Evolutionary conservation across 495 filamentous ascomycete species (phyloP), one percentile per base, ranked within the genome.

Genomic region (Jackrogersella minutella): DNA sequence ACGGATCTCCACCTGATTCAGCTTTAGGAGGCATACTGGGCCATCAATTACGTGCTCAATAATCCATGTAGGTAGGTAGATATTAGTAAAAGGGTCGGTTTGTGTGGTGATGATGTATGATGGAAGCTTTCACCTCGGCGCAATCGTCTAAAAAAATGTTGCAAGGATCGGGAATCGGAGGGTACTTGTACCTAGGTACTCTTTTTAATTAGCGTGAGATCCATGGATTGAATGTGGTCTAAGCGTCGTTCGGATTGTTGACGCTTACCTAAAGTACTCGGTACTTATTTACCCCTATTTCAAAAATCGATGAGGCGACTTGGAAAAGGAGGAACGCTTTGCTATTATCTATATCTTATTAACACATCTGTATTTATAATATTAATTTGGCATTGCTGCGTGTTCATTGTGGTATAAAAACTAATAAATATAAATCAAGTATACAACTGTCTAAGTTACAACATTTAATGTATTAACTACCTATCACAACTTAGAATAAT

Each of bases 1-100:
- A 82, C 3, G 78, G 78, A 40, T 74, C 63, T 13, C 16, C 2
- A 1, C 51, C 39, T 11, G 41, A 21, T n/a, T 70, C 72, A 34
- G 14, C 50, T 64, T 69, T 52, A 0, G 72, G 64, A 66, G 72
- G 64, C 72, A 74, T 74, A 2, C 64, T 55, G 40, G 21, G 33
- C 39, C 47, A 55, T 66, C 0, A 49, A 55, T 36, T 26, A 37
- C 37, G 46, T 16, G 44, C n/a, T 24, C n/a, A 4, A 8, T 19
- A 5, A 17, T 24, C 10, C 10, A 21, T 28, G 11, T 5, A 21
- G 5, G 21, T 44, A 13, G 0, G n/a, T 41, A 17, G 7, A 5
- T 39, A 39, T 17, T 17, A 41, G 2, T 41, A 8, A 17, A 41
- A 19, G 8, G 8, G 13, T 46, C 7, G 41, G 5, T 2, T 13